These are phyloP conservation scores for Petunia axillaris DNA, from an alignment of 257 asterid species.

Conservation along the genomic window DNA sequence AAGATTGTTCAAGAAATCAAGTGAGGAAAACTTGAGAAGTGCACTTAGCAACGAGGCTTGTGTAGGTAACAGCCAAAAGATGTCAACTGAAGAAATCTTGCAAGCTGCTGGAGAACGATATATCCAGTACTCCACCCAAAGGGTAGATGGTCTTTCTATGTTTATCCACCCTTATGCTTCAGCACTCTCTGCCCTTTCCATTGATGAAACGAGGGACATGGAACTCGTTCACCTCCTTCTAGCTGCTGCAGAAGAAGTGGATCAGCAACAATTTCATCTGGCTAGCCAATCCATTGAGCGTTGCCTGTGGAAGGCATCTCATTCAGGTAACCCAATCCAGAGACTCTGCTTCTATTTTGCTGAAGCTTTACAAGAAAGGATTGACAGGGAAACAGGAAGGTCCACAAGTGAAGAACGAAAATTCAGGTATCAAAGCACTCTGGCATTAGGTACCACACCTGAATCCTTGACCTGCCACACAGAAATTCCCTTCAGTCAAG, in stretches of 20 bases:
- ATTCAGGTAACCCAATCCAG: constrained; percentile 57
- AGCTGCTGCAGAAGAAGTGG: constrained; percentile 54
- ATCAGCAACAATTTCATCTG: constrained; percentile 40
- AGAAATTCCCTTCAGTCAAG: constrained; percentile 59
- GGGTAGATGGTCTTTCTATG: constrained; percentile 52
- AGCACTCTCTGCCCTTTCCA: constrained; percentile 46
- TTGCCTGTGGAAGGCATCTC: constrained; percentile 47
- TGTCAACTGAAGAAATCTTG: constrained; percentile 56
- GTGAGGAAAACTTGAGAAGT: constrained; percentile 13
- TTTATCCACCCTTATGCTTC: constrained; percentile 61
- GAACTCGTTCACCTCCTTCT: constrained; percentile 56
- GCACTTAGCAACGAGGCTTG: neutral
- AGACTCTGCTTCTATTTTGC: constrained; percentile 58
- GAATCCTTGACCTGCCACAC: constrained; percentile 53
- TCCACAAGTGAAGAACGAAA: neutral
- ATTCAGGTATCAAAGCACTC: constrained; percentile 18
- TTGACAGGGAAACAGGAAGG: constrained; percentile 43
- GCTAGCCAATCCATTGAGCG: constrained; percentile 46
- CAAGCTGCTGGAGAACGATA: constrained; percentile 62
- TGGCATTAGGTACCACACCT: constrained; percentile 48
- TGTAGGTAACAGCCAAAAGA: constrained; percentile 14
- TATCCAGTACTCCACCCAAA: constrained; percentile 60
- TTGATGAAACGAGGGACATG: constrained; percentile 54
- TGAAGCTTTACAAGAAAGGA: constrained; percentile 51
- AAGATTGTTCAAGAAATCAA: constrained; percentile 35